Base-by-base conservation (phyloP, 441 rosid species). In the Raphanus hybrid region DNA sequence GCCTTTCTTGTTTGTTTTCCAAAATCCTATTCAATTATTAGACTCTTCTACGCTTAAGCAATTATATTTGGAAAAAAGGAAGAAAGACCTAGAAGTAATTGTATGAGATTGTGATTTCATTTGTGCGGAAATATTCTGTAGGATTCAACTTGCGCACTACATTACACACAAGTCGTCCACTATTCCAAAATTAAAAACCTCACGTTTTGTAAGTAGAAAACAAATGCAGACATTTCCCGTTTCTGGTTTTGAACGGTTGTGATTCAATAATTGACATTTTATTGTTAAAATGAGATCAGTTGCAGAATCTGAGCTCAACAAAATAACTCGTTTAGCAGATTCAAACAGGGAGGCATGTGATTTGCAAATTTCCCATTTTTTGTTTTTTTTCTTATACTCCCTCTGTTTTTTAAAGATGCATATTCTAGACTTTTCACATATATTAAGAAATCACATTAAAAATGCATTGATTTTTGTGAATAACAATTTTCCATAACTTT, bases 61-160 rank as follows among this genome's bases (percentile, higher is more conserved):
- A 26, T 59, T 5, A 27, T 60, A 12, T 2, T 27, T 26, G 4
- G 15, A 10, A 11, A 45, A 11, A 60, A 27, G 14, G 14, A 60
- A 5, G 6, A 59, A 26, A 26, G 12, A 58, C 26, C 26, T 23
- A 23, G 26, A 23, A 58, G 15, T 59, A 26, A 26, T 4, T 60
- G 9, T 27, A 45, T 45, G 6, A 45, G 12, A 45, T 12, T 11
- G 52, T 50, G 57, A 52, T 52, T 52, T 52, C 3, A 15, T 63
- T n/a, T 63, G 48, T 4, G 0, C 48, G 26, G 3, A 63, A 63
- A 63, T 15, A 15, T 35, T 63, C 8, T 3, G 43, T 35, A 15
- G 50, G 67, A 16, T 64, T 37, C 50, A 64, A 63, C 26, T 35
- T 64, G 67, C 50, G 45, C 67, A 63, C 45, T 63, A 63, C 67